phyloP scores from a whole-genome alignment of 768 basidiomycete genomes.

The Lepiota subincarnata region DNA sequence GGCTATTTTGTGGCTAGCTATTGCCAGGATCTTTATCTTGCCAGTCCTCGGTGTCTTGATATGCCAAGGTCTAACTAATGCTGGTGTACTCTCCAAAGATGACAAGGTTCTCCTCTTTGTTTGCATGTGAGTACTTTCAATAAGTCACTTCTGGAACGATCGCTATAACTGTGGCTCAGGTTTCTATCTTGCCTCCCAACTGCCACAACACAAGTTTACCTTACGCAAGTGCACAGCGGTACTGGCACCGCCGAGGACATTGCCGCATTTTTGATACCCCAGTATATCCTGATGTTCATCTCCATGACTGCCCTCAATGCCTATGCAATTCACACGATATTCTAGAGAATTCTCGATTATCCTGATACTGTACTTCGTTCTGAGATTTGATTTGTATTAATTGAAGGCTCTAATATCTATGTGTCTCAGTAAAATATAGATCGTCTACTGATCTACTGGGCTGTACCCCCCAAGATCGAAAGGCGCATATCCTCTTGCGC shows the following conservation, averaged over 20 bases:
- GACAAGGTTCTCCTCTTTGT: constrained; percentile 63
- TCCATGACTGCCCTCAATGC: constrained; percentile 48
- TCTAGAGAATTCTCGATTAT: constrained; percentile 21
- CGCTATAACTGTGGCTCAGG: constrained; percentile 42
- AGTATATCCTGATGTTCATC: constrained; percentile 49
- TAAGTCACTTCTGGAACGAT: background rate
- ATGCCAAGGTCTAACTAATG: constrained; percentile 42
- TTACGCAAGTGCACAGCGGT: constrained; percentile 65
- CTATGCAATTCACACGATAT: constrained; percentile 39
- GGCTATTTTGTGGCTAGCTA: constrained; percentile 48
- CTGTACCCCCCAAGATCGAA: no score
- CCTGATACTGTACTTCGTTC: background rate
- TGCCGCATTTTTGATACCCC: constrained; percentile 60
- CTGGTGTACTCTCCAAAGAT: constrained; percentile 41
- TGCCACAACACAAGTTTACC: constrained; percentile 39
- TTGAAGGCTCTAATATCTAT: no score
- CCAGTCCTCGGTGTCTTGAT: constrained; percentile 62
- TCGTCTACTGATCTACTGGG: no score
- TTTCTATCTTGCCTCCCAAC: constrained; percentile 16
- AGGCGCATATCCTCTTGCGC: background rate
- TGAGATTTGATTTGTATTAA: no score
- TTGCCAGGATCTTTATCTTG: constrained; percentile 51
- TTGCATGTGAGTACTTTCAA: constrained; percentile 50
- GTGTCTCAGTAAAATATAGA: no score
- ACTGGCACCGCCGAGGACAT: constrained; percentile 62